A percentile compares a stretch with the other conserved stretches of the same genome.
Evolutionary conservation across 2,329 filamentous ascomycete species (phyloP).

Genomic region (Arthroderma uncinatum): DNA sequence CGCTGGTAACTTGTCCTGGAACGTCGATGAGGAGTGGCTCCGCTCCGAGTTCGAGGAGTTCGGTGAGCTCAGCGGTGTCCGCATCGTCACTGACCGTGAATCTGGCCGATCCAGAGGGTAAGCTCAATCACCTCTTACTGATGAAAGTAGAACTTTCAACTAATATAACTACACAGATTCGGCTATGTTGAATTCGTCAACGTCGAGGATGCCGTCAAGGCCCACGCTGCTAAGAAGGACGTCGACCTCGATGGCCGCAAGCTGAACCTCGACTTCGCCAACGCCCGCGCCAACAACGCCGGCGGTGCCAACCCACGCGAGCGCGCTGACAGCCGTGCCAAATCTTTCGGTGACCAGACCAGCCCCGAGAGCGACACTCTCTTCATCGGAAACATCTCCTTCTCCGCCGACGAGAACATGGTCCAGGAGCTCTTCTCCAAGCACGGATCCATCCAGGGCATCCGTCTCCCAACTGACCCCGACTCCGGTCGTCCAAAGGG

Average conservation of each 20-base stretch:
- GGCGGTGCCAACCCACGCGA: slow-evolving; percentile 48
- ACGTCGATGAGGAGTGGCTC: slow-evolving; percentile 73
- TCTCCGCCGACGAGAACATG: slow-evolving; percentile 65
- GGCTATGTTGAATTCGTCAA: slow-evolving; percentile 82
- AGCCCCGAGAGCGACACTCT: slow-evolving; percentile 76
- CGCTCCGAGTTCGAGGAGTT: slow-evolving; percentile 70
- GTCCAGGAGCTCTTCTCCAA: slow-evolving; percentile 64
- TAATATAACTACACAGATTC: slow-evolving; percentile 42
- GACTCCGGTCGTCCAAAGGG: slow-evolving; percentile 79
- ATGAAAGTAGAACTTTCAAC: neutral
- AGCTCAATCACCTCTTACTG: slow-evolving; percentile 17
- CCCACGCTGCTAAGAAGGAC: slow-evolving; percentile 63
- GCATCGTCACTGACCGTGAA: slow-evolving; percentile 73
- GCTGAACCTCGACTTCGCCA: slow-evolving; percentile 70
- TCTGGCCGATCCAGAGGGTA: slow-evolving; percentile 72
- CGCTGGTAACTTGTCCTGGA: slow-evolving; percentile 84
- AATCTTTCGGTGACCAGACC: slow-evolving; percentile 61
- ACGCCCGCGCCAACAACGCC: slow-evolving; percentile 46
- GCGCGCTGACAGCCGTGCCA: slow-evolving; percentile 44
- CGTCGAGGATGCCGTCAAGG: slow-evolving; percentile 56
- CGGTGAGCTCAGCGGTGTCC: slow-evolving; percentile 59
- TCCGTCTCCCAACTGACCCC: slow-evolving; percentile 79
- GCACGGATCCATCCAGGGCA: slow-evolving; percentile 59
- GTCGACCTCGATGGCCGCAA: slow-evolving; percentile 61
- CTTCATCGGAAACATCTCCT: slow-evolving; percentile 84